These are phyloP conservation scores for Gracilariopsis chorda DNA, from an alignment of 23 red algal genomes.

Conservation along the genomic window DNA sequence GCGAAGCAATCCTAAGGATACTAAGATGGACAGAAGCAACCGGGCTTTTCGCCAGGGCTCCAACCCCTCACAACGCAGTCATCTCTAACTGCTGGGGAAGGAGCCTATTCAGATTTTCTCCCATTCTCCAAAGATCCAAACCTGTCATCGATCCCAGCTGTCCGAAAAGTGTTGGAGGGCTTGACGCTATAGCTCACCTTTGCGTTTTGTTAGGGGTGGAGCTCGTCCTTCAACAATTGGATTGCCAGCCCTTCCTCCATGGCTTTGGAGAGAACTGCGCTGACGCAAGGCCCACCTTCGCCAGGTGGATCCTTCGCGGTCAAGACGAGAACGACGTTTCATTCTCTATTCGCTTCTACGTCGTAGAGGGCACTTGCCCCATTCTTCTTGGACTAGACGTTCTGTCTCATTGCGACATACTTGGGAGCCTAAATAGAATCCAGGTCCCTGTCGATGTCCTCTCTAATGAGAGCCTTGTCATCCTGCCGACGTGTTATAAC, in stretches of 20 bases:
- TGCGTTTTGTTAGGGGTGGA: background rate
- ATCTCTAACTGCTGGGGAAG: background rate
- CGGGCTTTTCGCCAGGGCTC: background rate
- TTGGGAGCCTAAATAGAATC: background rate
- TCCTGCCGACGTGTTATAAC: background rate
- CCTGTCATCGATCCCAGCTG: background rate
- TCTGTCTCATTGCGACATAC: background rate
- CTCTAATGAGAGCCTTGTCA: background rate
- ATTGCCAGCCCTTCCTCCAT: conserved; percentile 24
- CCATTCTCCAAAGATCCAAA: background rate
- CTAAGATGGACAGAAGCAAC: background rate
- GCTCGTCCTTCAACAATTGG: background rate
- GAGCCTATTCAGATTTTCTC: background rate
- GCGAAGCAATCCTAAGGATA: background rate
- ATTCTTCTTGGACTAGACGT: background rate
- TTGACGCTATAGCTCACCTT: background rate
- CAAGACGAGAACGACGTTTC: background rate
- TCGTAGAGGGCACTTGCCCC: background rate
- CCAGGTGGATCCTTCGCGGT: background rate
- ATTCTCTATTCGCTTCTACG: background rate
- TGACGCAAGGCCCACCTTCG: background rate
- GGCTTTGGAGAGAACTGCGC: background rate
- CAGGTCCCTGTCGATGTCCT: background rate
- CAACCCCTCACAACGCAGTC: background rate
- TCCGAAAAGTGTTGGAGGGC: background rate